These are phyloP conservation scores for Wickerhamomyces pijperi DNA, from an alignment of 805 yeast species.

Conservation along the genomic window DNA sequence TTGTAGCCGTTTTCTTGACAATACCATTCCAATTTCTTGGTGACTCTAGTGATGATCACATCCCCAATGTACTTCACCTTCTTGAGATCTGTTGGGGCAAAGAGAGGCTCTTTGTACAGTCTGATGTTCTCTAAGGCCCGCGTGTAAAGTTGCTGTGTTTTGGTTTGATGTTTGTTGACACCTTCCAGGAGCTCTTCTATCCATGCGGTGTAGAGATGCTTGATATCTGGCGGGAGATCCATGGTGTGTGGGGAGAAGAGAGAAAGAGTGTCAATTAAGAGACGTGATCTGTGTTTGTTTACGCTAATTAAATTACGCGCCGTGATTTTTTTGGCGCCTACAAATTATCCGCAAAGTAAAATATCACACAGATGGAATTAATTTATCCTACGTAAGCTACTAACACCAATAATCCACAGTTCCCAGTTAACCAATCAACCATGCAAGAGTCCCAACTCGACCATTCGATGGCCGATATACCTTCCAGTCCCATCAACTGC, in stretches of 20 bases:
- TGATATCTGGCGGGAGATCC: neutral
- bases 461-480: too few species aligned
- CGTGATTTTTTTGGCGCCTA: too few species aligned
- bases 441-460: too few species aligned
- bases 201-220: neutral
- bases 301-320: too few species aligned
- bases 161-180: neutral
- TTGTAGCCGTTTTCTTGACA: neutral
- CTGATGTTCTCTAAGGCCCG: neutral
- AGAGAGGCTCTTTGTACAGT: neutral
- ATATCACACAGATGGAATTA: too few species aligned
- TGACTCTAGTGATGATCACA: neutral
- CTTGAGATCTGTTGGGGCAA: neutral
- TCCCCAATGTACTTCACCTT: neutral
- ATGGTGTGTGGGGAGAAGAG: neutral
- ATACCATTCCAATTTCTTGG: neutral
- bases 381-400: too few species aligned
- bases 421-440: too few species aligned
- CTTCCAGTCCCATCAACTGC: too few species aligned
- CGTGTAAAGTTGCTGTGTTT: neutral
- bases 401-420: too few species aligned
- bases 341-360: too few species aligned
- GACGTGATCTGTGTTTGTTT: too few species aligned
- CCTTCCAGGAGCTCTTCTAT: neutral
- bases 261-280: too few species aligned